phyloP scores from a whole-genome alignment of 768 basidiomycete species.

The Sarcodon aspratus region DNA sequence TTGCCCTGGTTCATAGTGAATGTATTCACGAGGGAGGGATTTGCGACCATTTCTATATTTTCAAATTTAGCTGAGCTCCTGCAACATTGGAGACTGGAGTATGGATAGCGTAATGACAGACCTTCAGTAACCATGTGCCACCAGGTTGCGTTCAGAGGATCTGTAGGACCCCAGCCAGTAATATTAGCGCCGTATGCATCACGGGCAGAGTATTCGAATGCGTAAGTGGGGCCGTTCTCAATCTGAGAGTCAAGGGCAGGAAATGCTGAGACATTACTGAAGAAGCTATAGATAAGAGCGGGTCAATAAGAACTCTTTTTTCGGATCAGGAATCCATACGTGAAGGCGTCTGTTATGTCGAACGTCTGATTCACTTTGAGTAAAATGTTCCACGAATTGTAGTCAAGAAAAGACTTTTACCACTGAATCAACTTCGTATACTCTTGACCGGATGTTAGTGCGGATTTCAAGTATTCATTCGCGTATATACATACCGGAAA shows the following conservation, averaged over 20 bases:
- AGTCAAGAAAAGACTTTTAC: conserved; percentile 25
- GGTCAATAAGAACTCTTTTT: not conserved
- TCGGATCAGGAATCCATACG: conserved; percentile 29
- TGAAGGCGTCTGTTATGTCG: conserved; percentile 68
- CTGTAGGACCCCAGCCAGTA: conserved; percentile 44
- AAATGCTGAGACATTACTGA: conserved; percentile 52
- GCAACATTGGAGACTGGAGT: not conserved
- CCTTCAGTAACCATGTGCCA: conserved; percentile 75
- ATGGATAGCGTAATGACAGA: conserved; percentile 15
- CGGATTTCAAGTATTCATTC: too few relatives aligned
- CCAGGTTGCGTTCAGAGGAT: conserved; percentile 74
- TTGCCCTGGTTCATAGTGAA: conserved; percentile 47
- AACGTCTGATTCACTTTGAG: conserved; percentile 38
- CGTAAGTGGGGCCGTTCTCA: conserved; percentile 47
- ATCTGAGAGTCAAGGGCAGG: conserved; percentile 45
- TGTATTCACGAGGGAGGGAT: conserved; percentile 50
- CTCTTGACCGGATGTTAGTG: conserved; percentile 2
- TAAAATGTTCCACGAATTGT: not conserved
- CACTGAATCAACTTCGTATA: conserved; percentile 61
- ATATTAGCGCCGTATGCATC: conserved; percentile 50
- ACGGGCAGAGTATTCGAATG: conserved; percentile 59
- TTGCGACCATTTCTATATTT: conserved; percentile 41
- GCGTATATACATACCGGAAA: conserved; percentile 27
- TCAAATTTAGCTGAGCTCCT: not conserved
- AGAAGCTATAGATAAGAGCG: not conserved